Base-by-base conservation (phyloP, 371 early-diverging fungal genomes). In the Rhizopus arrhizus region DNA sequence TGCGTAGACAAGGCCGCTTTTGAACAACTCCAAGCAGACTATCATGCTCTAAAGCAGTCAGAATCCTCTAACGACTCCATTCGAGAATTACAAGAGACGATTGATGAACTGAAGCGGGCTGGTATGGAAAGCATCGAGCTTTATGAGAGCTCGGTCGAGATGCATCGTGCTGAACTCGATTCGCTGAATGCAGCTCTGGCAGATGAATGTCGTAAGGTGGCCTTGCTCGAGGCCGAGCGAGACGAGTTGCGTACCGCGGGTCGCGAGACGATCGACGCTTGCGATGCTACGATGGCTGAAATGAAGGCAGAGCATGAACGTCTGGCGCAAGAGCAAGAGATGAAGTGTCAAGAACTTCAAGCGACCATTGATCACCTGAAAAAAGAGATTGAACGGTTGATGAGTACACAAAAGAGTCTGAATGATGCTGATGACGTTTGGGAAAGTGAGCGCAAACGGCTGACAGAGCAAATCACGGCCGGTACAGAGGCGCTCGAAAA, bases 41-140 rank as follows among this genome's bases (percentile, higher is more conserved):
- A 62, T 8, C 29, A 54, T 5, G 43, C 61, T 4, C 56, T 76
- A 53, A 72, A 79, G 36, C 77, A 73, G 49, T 36, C 36, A 2
- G 67, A 61, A 6, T 59, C 59, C 32, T 35, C 53, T 7, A 73
- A 73, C 29, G 71, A 69, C 47, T 49, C 58, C 8, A 56, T 35
- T 32, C 48, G 66, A 36, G 72, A 73, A 3, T 62, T 83, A 3
- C 72, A 78, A 35, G 66, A 69, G 33, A 66, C 78, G 0, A 77
- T 80, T 1, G 76, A 80, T 51, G 74, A 81, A 42, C 61, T 84
- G 22, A 78, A 80, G 49, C 35, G 61, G 8, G 82, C 81, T 3
- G 80, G 84, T 45, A 77, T 81, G 72, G 84, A 84, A 33, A 77
- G 77, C 31, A 72, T 84, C 9, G 80, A 84, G 28, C 61, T 84